Conservation (phyloP, 768 basidiomycete species). For the Mrakia blollopis region DNA sequence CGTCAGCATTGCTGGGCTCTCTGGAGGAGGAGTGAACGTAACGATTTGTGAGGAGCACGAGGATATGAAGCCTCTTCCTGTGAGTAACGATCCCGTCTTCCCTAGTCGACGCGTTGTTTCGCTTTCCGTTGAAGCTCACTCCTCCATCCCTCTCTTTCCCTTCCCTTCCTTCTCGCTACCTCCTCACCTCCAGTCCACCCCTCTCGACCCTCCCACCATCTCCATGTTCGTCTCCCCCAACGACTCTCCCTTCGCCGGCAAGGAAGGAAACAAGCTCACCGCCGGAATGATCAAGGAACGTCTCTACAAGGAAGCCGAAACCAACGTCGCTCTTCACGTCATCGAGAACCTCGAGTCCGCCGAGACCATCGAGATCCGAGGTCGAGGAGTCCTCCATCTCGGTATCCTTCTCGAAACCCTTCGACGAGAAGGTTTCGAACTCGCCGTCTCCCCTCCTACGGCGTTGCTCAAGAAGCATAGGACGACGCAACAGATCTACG, state of each 20-base stretch:
- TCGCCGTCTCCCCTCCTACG: constrained; percentile 28
- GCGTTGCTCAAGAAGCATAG: constrained; percentile 24
- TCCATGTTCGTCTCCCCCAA: constrained; percentile 32
- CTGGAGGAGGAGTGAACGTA: constrained; percentile 27
- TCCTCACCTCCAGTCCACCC: constrained; percentile 16
- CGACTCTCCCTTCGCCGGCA: constrained; percentile 32
- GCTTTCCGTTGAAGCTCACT: too few relatives aligned
- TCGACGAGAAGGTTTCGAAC: constrained; percentile 32
- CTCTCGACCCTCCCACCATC: constrained; percentile 33
- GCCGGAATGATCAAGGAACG: constrained; percentile 32
- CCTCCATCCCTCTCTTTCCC: not conserved
- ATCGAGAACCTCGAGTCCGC: constrained; percentile 13
- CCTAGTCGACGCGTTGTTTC: not conserved
- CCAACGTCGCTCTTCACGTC: constrained; percentile 32
- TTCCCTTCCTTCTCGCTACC: not conserved
- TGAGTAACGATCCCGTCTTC: not conserved
- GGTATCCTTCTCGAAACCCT: constrained; percentile 33
- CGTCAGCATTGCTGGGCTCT: constrained; percentile 27
- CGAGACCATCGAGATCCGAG: constrained; percentile 32
- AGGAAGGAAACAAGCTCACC: constrained; percentile 32
- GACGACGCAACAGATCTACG: constrained; percentile 14
- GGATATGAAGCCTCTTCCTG: constrained; percentile 20
- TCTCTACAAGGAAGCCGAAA: constrained; percentile 32
- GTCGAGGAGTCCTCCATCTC: constrained; percentile 33
- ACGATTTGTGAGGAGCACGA: constrained; percentile 26